A percentile compares a stretch with the other conserved stretches of the same genome.
Conservation (phyloP, 257 asterid genomes). For the Lycium ferocissimum region DNA sequence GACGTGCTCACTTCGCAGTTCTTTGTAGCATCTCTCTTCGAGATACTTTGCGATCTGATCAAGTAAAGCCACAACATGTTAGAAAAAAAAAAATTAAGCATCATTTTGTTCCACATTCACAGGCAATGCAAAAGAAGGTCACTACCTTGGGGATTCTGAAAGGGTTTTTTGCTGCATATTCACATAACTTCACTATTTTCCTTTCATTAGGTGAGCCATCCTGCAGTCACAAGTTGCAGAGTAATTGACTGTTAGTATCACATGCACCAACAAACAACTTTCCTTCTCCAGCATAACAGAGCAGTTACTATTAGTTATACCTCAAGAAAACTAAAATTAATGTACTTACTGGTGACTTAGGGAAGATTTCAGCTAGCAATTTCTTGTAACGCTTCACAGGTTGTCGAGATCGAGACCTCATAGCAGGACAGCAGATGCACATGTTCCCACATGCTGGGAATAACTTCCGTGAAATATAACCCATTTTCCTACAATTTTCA, state of each 20-base stretch:
- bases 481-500: conserved; percentile 60
- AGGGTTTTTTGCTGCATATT: conserved; percentile 95
- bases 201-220: conserved; percentile 74
- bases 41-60: conserved; percentile 84
- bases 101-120: background rate
- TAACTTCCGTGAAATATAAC: conserved; percentile 85
- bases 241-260: background rate
- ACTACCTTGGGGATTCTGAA: conserved; percentile 86
- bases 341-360: conserved; percentile 83
- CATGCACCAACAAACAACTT: background rate
- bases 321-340: background rate
- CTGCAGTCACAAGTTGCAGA: conserved; percentile 53
- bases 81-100: background rate
- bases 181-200: conserved; percentile 83
- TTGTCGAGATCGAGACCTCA: conserved; percentile 95
- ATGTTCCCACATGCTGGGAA: conserved; percentile 98
- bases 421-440: conserved; percentile 99
- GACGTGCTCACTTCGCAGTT: conserved; percentile 73
- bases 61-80: background rate
- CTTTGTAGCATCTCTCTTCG: conserved; percentile 93
- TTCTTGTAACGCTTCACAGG: conserved; percentile 98
- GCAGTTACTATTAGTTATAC: background rate
- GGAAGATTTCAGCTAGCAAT: conserved; percentile 91
- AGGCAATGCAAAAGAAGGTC: background rate
- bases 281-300: background rate